These are phyloP conservation scores for Calophaca sinica DNA, from an alignment of 306 rosid genomes.

Conservation along the genomic window DNA sequence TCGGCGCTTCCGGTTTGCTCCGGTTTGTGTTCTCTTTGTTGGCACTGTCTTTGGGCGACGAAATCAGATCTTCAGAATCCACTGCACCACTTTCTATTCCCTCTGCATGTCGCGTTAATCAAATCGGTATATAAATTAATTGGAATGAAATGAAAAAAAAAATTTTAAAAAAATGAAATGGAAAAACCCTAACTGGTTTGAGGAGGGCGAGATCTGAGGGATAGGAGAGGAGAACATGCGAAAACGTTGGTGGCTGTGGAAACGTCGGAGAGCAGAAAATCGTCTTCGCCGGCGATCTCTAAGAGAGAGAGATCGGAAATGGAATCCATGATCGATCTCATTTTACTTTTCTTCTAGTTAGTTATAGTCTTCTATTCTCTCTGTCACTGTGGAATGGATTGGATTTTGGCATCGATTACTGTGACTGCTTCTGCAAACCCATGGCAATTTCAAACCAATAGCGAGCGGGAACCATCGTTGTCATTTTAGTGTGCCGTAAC, in stretches of 20 bases:
- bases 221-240: constrained; percentile 77
- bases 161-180: background rate
- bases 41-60: constrained; percentile 32
- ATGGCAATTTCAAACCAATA: constrained; percentile 51
- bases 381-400: background rate
- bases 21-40: constrained; percentile 59
- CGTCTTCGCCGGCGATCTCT: constrained; percentile 79
- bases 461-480: constrained; percentile 59
- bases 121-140: background rate
- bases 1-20: constrained; percentile 57
- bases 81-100: constrained; percentile 27
- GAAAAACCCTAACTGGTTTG: constrained; percentile 60
- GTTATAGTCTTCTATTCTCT: background rate
- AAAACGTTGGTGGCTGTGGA: constrained; percentile 45
- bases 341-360: background rate
- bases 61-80: constrained; percentile 36
- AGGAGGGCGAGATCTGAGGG: constrained; percentile 55
- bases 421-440: constrained; percentile 15
- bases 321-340: constrained; percentile 58
- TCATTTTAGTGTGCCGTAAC: background rate
- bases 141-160: background rate
- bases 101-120: constrained; percentile 40
- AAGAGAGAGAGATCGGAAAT: constrained; percentile 71
- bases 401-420: constrained; percentile 37
- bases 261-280: constrained; percentile 60